Base-by-base conservation (phyloP, 2,329 filamentous ascomycete species). In the Beauveria caledonica region DNA sequence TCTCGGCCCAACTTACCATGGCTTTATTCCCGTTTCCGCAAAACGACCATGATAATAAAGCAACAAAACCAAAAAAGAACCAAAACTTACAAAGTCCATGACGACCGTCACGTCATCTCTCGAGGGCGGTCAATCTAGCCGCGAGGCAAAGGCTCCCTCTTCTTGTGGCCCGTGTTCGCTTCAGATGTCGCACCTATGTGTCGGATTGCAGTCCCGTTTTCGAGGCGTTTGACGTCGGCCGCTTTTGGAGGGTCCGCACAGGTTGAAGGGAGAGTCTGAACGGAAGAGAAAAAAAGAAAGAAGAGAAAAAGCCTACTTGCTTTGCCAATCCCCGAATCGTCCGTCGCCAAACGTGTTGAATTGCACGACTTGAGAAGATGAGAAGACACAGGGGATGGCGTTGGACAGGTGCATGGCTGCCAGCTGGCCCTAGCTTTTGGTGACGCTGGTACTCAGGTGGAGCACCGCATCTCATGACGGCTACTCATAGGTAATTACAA, bases 61-160 rank as follows among this genome's bases (percentile, higher is more conserved):
- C 13, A 45, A 56, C 42, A 56, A 19, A 27, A 1, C 29, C n/a
- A n/a, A 40, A 33, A 9, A 42, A 25, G 29, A 21, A 40, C n/a
- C 8, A 13, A 29, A 27, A 72, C 80, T 75, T 65, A 84, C 81
- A 76, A 84, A 84, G 73, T 84, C 81, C 81, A 84, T 84, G 69
- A 69, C 73, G 72, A 71, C 72, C 66, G 69, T 69, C 71, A 71
- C 74, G 72, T 74, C 79, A 81, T 82, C 69, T 75, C 80, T 51
- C n/a, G 27, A 23, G 48, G 57, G 48, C 23, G 49, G 39, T 52
- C 39, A 0, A 39, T 36, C 23, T 27, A 27, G 56, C 56, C 46
- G 33, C 29, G 33, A 27, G 42, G 33, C 52, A 55, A 23, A n/a
- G n/a, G 48, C 48, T 50, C 40, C 33, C 25, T 33, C 11, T 44